Percentiles rank a stretch among this genome's conserved stretches.
These are phyloP conservation scores for Verticillium zaregamsianum DNA, from an alignment of 2,329 filamentous ascomycete genomes.

Conservation along the genomic window DNA sequence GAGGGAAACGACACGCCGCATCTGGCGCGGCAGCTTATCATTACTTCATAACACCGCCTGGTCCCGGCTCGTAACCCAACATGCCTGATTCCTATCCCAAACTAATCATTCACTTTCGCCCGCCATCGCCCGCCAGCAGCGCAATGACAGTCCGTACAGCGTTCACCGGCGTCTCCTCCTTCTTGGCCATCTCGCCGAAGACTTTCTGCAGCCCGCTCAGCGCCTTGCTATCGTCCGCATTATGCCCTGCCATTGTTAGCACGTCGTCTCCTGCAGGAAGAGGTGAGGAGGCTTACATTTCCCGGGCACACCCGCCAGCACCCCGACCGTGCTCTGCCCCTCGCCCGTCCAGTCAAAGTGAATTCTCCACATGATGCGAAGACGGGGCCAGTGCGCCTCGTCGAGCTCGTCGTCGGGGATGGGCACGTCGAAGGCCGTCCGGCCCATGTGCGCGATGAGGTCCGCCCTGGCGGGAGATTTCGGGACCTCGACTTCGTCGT, in stretches of 20 bases:
- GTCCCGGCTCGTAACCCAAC: neutral
- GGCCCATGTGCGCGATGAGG: slow-evolving; percentile 50
- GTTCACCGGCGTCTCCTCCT: slow-evolving; percentile 47
- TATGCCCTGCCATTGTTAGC: slow-evolving; percentile 47
- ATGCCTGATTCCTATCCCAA: neutral
- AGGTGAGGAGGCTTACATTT: slow-evolving; percentile 49
- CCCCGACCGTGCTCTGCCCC: slow-evolving; percentile 53
- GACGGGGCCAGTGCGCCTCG: slow-evolving; percentile 28
- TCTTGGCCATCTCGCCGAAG: slow-evolving; percentile 55
- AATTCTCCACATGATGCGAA: slow-evolving; percentile 60
- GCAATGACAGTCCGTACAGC: slow-evolving; percentile 58
- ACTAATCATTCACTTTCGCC: slow-evolving; percentile 1
- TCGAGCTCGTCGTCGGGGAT: slow-evolving; percentile 27
- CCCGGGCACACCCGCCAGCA: slow-evolving; percentile 52
- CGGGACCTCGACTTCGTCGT: slow-evolving; percentile 12
- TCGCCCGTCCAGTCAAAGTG: slow-evolving; percentile 71
- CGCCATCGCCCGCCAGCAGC: slow-evolving; percentile 46
- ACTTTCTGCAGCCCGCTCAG: slow-evolving; percentile 55
- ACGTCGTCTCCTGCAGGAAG: neutral
- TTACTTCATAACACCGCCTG: neutral
- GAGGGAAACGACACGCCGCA: neutral
- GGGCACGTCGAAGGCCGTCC: slow-evolving; percentile 42
- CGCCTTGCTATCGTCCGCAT: slow-evolving; percentile 50
- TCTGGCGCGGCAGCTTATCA: neutral
- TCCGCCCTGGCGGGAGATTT: slow-evolving; percentile 30